phyloP scores from a whole-genome alignment of 768 basidiomycete species.

The Pleurotus platypus region DNA sequence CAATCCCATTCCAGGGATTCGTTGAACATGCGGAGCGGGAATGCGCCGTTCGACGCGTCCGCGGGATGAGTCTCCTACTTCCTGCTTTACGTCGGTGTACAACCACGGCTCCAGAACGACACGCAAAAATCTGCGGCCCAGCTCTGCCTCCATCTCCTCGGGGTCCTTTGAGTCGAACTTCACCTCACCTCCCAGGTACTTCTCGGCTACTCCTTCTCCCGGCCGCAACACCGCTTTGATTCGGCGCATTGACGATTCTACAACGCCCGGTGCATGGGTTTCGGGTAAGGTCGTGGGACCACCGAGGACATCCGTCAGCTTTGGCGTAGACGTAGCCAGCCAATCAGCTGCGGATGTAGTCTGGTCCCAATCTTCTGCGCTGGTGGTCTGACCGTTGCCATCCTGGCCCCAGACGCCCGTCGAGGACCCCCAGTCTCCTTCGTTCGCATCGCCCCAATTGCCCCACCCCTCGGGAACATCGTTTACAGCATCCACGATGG shows the following conservation, averaged over 20 bases:
- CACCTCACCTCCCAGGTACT: not conserved
- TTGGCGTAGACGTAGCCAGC: not conserved
- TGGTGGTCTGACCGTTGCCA: not conserved
- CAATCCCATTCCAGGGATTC: not conserved
- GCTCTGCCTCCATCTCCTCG: conserved; percentile 40
- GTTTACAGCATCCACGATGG: conserved; percentile 12
- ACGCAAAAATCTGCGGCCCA: conserved; percentile 43
- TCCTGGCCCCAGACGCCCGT: not conserved
- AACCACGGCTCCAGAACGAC: conserved; percentile 57
- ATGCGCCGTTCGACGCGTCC: conserved; percentile 2
- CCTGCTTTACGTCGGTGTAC: not conserved
- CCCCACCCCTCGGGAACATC: conserved; percentile 4
- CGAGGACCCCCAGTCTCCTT: not conserved
- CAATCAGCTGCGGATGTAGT: not conserved
- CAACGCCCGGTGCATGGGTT: conserved; percentile 50
- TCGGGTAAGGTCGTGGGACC: conserved; percentile 44
- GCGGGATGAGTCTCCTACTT: not conserved
- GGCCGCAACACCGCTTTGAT: conserved; percentile 39
- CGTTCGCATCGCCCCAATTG: not conserved
- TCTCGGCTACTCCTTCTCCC: conserved; percentile 1
- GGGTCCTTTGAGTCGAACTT: conserved; percentile 1
- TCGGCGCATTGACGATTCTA: conserved; percentile 54
- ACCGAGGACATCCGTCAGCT: conserved; percentile 31
- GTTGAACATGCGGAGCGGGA: not conserved
- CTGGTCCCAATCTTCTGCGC: not conserved